Evolutionary conservation across 345 rosid species (phyloP).

Genomic region (Camelina hispida): DNA sequence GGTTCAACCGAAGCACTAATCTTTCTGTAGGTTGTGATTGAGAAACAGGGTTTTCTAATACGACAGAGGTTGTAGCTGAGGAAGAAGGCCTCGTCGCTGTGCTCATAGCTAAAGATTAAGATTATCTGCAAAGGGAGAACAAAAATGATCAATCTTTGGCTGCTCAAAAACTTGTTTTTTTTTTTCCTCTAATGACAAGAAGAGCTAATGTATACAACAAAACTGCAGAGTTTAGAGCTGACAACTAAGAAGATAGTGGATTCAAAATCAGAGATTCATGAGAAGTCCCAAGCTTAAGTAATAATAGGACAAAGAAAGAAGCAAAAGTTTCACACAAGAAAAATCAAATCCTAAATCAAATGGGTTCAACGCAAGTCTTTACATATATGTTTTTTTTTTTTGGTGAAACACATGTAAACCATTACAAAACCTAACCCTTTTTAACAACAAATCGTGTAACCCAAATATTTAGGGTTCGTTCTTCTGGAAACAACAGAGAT

Average conservation of each 20-base stretch:
- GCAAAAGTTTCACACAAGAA: too few relatives aligned
- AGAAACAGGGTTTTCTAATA: constrained; percentile 49
- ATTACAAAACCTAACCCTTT: too few relatives aligned
- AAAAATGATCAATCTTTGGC: constrained; percentile 22
- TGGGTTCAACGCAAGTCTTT: too few relatives aligned
- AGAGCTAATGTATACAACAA: neutral
- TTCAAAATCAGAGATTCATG: too few relatives aligned
- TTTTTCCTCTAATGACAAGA: neutral
- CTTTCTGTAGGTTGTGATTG: constrained; percentile 52
- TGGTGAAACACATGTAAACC: too few relatives aligned
- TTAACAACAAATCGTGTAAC: too few relatives aligned
- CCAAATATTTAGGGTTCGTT: too few relatives aligned
- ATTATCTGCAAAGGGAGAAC: constrained; percentile 22
- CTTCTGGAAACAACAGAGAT: too few relatives aligned
- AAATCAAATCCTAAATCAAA: too few relatives aligned
- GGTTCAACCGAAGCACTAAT: constrained; percentile 66
- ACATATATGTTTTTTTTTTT: too few relatives aligned
- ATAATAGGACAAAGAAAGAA: neutral
- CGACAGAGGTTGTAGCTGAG: constrained; percentile 57
- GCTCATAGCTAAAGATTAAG: constrained; percentile 44
- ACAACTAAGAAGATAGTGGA: too few relatives aligned
- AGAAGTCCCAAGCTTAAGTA: neutral
- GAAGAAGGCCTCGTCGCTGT: constrained; percentile 45
- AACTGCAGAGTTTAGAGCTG: too few relatives aligned
- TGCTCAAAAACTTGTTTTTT: neutral